A percentile compares a stretch with the other conserved stretches of the same genome.
Conservation (phyloP, 441 rosid species). For the Erodium moschatum region DNA sequence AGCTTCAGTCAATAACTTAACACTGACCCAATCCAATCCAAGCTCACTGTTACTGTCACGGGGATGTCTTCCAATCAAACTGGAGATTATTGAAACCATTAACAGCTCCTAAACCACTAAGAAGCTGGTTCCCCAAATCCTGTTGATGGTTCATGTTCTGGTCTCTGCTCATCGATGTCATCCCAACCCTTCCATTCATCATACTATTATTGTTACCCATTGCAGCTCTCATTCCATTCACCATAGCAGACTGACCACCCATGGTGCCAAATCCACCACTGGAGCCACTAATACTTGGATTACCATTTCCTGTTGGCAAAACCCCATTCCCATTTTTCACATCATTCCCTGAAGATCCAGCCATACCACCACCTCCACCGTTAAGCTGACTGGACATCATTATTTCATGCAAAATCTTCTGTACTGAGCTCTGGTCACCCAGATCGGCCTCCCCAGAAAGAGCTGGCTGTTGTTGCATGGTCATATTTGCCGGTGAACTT, state of each 20-base stretch:
- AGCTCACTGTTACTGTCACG: neutral
- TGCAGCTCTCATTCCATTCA: conserved; percentile 23
- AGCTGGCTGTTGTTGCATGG: conserved; percentile 45
- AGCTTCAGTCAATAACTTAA: neutral
- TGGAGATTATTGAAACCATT: conserved; percentile 3
- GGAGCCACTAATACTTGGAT: neutral
- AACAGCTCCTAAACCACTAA: neutral
- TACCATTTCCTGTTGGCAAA: neutral
- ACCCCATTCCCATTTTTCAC: neutral
- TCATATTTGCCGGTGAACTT: conserved; percentile 50
- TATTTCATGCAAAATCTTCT: conserved; percentile 69
- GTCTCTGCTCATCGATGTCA: neutral
- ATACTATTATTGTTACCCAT: neutral
- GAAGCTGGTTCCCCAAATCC: conserved; percentile 2
- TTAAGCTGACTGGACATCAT: conserved; percentile 64
- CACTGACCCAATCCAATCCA: conserved; percentile 1
- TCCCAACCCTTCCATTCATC: conserved; percentile 7
- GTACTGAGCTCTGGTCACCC: conserved; percentile 64
- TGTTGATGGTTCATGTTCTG: conserved; percentile 5
- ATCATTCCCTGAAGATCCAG: conserved; percentile 21
- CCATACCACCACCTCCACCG: conserved; percentile 45
- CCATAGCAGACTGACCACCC: conserved; percentile 57
- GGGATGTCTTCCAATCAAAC: neutral
- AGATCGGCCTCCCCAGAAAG: conserved; percentile 53
- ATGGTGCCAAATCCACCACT: conserved; percentile 29